Base-by-base conservation (phyloP, 129 eudicot species). In the Lactuca saligna region DNA sequence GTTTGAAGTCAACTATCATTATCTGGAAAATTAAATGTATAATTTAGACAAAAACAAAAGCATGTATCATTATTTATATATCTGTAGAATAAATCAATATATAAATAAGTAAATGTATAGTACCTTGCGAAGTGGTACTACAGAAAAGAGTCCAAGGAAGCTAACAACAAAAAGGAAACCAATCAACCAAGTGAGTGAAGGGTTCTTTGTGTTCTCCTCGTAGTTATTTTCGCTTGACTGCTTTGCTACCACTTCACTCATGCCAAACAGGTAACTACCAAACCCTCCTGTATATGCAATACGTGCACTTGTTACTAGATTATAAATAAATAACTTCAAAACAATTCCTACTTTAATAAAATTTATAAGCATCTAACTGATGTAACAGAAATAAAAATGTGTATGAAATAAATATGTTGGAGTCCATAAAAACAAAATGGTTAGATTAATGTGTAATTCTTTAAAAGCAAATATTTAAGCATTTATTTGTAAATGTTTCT, bases 91-190 rank as follows among this genome's bases (percentile, higher is more conserved):
- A 25, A 25, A 25, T 25, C 29, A 25, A 25, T 25, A 25, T 25
- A 25, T 25, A 25, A 25, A 25, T 25, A 25, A 25, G 1, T 25
- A 25, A 25, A 7, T 16, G 16, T 60, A 42, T n/a, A 17, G 20
- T 73, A 89, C 99, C 99, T 93, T 93, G 8, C 99, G 88, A 33
- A 93, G 99, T 35, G 99, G 99, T 56, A 89, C 96, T 8, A 93
- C 97, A 0, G 97, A 85, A 58, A 83, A 89, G 10, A 93, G 86
- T 29, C 99, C 99, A 69, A 89, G 84, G 75, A 93, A 93, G 82
- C 99, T 93, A 63, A 93, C 99, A 42, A 93, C 90, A 39, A 93
- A 87, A 29, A 93, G 92, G 71, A 93, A 93, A 9, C 97, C 99
- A 53, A 93, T 81, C 85, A 93, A 70, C 99, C 99, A 93, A 14